Base-by-base conservation (phyloP, 805 yeast species). In the Yarrowia porcina region DNA sequence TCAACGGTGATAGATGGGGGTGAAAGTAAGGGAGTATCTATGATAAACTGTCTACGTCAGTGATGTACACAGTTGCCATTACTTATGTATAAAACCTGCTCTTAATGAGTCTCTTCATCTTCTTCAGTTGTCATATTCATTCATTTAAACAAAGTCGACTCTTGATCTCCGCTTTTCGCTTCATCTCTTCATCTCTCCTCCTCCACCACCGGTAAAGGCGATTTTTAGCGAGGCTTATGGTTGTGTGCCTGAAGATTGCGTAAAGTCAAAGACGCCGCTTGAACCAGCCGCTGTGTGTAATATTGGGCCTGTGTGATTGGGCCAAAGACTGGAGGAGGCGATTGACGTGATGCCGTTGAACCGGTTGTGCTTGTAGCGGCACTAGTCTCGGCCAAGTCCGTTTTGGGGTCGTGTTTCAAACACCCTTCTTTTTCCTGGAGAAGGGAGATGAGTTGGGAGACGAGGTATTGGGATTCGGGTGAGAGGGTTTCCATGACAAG, bases 241-340 rank as follows among this genome's bases (percentile, higher is more conserved):
- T 49, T 49, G 21, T 52, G 44, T 35, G 44, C 59, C 44, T 35
- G 59, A 52, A 35, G 25, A 7, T 35, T 35, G 33, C 59, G 59
- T 25, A 52, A 52, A 52, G 23, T n/a, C 59, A 52, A 52, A 25
- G 44, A 35, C 2, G 44, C 59, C 2, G 59, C 59, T 33, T 36
- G 42, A 13, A 52, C 59, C 36, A 52, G 59, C 42, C 59, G 42
- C 44, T 36, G 59, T 25, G 59, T 52, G 44, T 25, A 52, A 21
- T 52, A 52, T 35, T 52, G 33, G 17, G 42, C 42, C 44, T 52
- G 44, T 25, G 59, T 52, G 59, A 52, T 52, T 52, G 59, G 59
- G 44, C 59, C 59, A 33, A 30, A 25, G n/a, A 27, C 27, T 3
- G 18, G 8, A 21, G 9, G 7, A 13, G 17, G 18, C 11, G 35